Conservation (phyloP, 2,329 filamentous ascomycete species). For the Hymenoscyphus albidus region DNA sequence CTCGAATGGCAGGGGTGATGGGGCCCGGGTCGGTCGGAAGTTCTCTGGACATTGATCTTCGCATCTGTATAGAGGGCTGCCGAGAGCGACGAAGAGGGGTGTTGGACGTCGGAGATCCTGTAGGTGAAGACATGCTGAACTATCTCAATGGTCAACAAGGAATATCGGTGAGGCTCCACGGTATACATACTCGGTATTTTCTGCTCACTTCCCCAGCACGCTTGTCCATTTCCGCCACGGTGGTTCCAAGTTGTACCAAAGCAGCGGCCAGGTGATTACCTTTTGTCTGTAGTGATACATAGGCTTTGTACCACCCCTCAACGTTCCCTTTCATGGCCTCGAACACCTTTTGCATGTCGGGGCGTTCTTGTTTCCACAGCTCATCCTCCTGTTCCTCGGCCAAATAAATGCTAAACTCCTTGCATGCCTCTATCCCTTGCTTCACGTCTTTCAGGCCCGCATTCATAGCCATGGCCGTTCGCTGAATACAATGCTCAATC, state of each 20-base stretch:
- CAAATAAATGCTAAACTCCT: conserved; percentile 74
- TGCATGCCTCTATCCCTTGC: conserved; percentile 71
- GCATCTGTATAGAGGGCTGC: conserved; percentile 22
- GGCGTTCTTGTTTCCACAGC: conserved; percentile 57
- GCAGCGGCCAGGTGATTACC: conserved; percentile 66
- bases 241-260: conserved; percentile 68
- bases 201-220: conserved; percentile 80
- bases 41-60: conserved; percentile 29
- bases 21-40: conserved; percentile 29
- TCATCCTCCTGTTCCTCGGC: conserved; percentile 58
- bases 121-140: conserved; percentile 21
- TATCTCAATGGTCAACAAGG: conserved; percentile 20
- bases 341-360: conserved; percentile 67
- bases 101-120: conserved; percentile 17
- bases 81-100: conserved; percentile 5
- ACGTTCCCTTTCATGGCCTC: conserved; percentile 90
- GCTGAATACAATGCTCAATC: conserved; percentile 83
- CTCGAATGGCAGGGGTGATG: conserved; percentile 31
- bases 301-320: conserved; percentile 81
- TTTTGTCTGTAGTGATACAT: conserved; percentile 71
- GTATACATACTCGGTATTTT: conserved; percentile 61
- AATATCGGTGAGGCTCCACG: neutral
- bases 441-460: conserved; percentile 75
- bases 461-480: conserved; percentile 71
- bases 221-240: conserved; percentile 81